A percentile compares a stretch with the other conserved stretches of the same genome.
Evolutionary conservation across 2,329 filamentous ascomycete species (phyloP).

Genomic region (Paecilomyces variotii): DNA sequence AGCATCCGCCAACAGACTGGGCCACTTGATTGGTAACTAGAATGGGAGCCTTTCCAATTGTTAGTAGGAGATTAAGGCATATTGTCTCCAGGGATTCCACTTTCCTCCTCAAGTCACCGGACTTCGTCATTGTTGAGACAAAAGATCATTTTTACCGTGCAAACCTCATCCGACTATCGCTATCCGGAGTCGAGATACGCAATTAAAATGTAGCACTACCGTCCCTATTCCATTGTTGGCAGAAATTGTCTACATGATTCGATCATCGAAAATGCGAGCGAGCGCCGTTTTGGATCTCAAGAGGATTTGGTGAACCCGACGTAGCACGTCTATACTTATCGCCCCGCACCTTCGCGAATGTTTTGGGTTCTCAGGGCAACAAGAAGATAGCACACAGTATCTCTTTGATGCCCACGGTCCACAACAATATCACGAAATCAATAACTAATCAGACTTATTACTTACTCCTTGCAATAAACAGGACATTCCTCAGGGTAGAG

Average conservation of each 20-base stretch:
- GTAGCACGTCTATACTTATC: background rate
- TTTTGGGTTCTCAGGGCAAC: too few species aligned
- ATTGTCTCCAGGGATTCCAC: background rate
- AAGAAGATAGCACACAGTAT: too few species aligned
- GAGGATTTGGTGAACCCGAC: background rate
- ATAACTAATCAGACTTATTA: background rate
- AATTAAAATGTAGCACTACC: background rate
- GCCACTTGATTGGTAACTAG: background rate
- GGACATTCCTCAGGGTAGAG: too few species aligned
- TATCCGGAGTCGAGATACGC: background rate
- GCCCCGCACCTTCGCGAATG: too few species aligned
- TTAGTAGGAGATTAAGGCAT: background rate
- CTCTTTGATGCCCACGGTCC: too few species aligned
- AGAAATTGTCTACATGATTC: background rate
- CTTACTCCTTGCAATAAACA: too few species aligned
- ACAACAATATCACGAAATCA: background rate
- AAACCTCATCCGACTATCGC: background rate
- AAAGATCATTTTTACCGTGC: background rate
- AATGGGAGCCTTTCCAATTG: background rate
- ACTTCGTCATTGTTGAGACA: background rate
- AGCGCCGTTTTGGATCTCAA: background rate
- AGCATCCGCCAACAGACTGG: background rate
- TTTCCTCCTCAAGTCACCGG: background rate
- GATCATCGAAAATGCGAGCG: background rate
- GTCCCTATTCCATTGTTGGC: background rate